phyloP scores from a whole-genome alignment of 1,284 basidiomycete species.

The Ceratobasidium sp. region DNA sequence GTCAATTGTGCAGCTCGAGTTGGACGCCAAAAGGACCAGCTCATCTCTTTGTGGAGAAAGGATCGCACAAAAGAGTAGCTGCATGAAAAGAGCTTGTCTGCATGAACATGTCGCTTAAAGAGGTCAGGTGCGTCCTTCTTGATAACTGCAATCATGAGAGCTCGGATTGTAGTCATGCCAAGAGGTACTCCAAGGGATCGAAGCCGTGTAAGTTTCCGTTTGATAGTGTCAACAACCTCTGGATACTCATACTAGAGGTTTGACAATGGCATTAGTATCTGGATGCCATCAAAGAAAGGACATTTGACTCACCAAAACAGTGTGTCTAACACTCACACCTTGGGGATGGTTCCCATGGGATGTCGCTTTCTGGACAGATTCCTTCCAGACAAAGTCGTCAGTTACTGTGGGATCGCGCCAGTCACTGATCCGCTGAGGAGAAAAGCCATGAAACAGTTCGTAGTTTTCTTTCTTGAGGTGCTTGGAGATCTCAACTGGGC shows the following conservation, averaged over 20 bases:
- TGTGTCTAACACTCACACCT: background rate
- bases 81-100: background rate
- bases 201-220: background rate
- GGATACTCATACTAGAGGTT: slow-evolving; percentile 9
- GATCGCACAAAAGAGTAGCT: background rate
- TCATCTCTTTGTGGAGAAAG: background rate
- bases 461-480: background rate
- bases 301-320: background rate
- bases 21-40: background rate
- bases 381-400: background rate
- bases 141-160: slow-evolving; percentile 1
- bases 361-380: background rate
- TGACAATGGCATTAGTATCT: background rate
- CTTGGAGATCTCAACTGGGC: background rate
- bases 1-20: slow-evolving; percentile 2
- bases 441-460: background rate
- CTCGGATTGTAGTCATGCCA: background rate
- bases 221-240: background rate
- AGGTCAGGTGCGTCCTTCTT: background rate
- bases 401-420: background rate
- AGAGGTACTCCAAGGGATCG: background rate
- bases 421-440: background rate
- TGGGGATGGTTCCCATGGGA: background rate
- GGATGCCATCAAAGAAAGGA: background rate
- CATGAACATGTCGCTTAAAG: background rate